Evolutionary conservation across 179 eudicot species (phyloP), one percentile per base, ranked within the genome.

Genomic region (Spergularia azorica): DNA sequence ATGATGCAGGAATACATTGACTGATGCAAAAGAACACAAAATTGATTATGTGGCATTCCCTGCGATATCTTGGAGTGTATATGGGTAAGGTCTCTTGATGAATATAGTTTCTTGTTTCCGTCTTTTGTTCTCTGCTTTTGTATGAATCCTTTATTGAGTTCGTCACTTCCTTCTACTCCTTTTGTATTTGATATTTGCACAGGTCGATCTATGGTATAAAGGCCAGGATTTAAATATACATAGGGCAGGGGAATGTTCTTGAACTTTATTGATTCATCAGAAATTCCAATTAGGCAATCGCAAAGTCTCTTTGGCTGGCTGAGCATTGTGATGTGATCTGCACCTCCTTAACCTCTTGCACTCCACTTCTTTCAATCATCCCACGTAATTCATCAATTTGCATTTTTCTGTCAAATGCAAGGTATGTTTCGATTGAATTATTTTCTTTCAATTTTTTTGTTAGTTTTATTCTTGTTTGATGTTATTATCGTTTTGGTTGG

Each of bases 61-160:
- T 76, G 94, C 97, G 77, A 90, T 95, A 83, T 91, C 97, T 16
- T 91, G 97, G 74, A 94, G 97, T 67, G 81, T 89, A 52, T 89
- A 79, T 67, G 73, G 95, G 99, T 93, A 82, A 82, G 82, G 79
- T 65, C 15, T 48, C n/a, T 72, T 63, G 18, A 59, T 70, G 50
- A 13, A 62, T 62, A 41, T 32, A 65, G 48, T 21, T 63, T 65
- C 11, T 11, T 32, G 71, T 3, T 46, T n/a, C 39, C 32, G 4
- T n/a, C n/a, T n/a, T 61, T 14, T 32, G 46, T 77, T 58, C 46
- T 56, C 32, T 32, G 5, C 14, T 1, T 32, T n/a, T n/a, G 8
- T 48, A 21, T 20, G 17, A 21, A 63, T 12, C 9, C 11, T 9
- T 15, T n/a, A n/a, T n/a, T n/a, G n/a, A n/a, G n/a, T n/a, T n/a